Evolutionary conservation across 495 filamentous ascomycete species (phyloP).

Genomic region (Lentithecium fluviatile): DNA sequence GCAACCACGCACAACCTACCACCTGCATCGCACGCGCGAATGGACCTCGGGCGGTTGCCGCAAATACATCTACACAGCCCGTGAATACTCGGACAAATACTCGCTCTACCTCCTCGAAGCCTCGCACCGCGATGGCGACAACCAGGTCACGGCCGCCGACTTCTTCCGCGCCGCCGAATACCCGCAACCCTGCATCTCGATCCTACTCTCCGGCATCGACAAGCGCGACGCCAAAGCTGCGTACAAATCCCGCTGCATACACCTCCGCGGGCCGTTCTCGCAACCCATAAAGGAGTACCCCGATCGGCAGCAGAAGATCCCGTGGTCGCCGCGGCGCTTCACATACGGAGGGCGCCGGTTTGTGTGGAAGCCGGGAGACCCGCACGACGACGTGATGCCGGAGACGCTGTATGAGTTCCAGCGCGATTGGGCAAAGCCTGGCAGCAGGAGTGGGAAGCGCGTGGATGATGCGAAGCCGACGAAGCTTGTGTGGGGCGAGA

Average conservation of each 20-base stretch:
- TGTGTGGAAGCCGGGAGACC: constrained; percentile 32
- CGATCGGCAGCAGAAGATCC: constrained; percentile 26
- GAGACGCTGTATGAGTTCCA: constrained; percentile 32
- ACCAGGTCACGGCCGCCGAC: constrained; percentile 21
- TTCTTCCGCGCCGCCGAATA: constrained; percentile 31
- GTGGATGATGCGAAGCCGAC: constrained; percentile 20
- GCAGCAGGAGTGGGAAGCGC: constrained; percentile 24
- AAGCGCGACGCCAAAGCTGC: constrained; percentile 17
- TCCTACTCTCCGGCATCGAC: constrained; percentile 23
- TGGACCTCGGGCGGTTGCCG: constrained; percentile 27
- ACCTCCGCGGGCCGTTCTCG: constrained; percentile 22
- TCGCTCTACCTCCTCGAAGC: constrained; percentile 30
- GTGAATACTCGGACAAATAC: constrained; percentile 30
- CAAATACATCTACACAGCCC: constrained; percentile 30
- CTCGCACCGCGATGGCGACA: constrained; percentile 21
- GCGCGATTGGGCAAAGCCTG: constrained; percentile 26
- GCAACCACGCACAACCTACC: constrained; percentile 22
- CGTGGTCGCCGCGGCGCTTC: constrained; percentile 29
- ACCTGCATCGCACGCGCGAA: constrained; percentile 32
- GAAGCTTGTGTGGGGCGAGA: constrained; percentile 28
- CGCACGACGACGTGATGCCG: constrained; percentile 31
- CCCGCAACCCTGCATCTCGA: constrained; percentile 17
- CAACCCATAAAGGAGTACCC: constrained; percentile 29
- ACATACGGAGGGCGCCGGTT: constrained; percentile 28
- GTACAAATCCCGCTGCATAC: constrained; percentile 31